These are phyloP conservation scores for Herpotrichia juniperi DNA, from an alignment of 2,329 filamentous ascomycete species.

Conservation along the genomic window DNA sequence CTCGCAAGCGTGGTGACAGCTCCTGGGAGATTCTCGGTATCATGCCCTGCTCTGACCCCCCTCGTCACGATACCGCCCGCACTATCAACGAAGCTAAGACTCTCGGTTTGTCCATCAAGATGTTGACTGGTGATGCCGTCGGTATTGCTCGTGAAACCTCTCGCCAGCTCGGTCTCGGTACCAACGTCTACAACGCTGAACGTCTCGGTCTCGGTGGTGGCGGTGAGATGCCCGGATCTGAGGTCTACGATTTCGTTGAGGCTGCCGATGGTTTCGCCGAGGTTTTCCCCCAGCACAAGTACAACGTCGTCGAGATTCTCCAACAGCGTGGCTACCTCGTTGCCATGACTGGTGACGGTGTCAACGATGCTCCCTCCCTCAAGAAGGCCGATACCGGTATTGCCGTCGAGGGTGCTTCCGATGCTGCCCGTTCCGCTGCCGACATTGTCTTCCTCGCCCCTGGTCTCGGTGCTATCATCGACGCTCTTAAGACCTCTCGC, in stretches of 20 bases:
- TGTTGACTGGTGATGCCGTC: conserved; percentile 94
- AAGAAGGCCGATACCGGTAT: conserved; percentile 98
- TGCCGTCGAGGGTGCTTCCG: conserved; percentile 89
- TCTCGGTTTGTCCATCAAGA: conserved; percentile 90
- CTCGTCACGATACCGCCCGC: conserved; percentile 86
- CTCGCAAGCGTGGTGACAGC: conserved; percentile 81
- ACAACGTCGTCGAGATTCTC: conserved; percentile 90
- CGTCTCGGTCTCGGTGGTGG: conserved; percentile 87
- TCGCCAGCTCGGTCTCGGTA: conserved; percentile 87
- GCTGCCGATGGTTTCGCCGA: conserved; percentile 94
- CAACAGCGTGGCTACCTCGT: conserved; percentile 93
- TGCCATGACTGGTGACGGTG: conserved; percentile 95
- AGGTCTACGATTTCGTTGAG: conserved; percentile 95
- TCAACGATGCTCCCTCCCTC: conserved; percentile 90
- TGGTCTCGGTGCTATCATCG: conserved; percentile 89
- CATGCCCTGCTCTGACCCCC: conserved; percentile 92
- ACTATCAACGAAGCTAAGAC: conserved; percentile 89
- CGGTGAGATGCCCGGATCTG: conserved; percentile 90
- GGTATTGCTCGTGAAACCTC: conserved; percentile 92
- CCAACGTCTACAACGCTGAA: conserved; percentile 93
- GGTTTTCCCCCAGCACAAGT: conserved; percentile 95
- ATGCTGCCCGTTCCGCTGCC: conserved; percentile 87
- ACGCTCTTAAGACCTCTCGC: conserved; percentile 88
- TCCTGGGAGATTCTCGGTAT: conserved; percentile 93
- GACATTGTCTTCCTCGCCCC: conserved; percentile 94